Percentiles rank a stretch among this genome's conserved stretches.
These are phyloP conservation scores for Odonthalia washingtoniensis DNA, from an alignment of 31 red algal species.

Conservation along the genomic window DNA sequence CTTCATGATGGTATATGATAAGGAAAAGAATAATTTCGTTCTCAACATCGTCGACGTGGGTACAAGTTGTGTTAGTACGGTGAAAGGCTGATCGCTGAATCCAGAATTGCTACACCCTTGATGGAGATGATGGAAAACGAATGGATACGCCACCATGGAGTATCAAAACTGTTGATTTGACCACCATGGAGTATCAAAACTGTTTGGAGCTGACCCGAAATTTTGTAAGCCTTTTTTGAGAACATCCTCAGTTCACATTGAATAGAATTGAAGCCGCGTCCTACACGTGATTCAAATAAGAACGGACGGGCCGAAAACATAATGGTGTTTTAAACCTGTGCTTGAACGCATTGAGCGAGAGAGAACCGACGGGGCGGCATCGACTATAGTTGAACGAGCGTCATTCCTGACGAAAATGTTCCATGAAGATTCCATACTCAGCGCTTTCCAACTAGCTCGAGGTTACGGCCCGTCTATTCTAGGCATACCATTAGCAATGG, in stretches of 20 bases:
- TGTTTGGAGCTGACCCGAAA: slow-evolving; percentile 30
- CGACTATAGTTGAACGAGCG: not conserved
- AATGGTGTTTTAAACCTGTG: not conserved
- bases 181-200: no score
- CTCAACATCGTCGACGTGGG: slow-evolving; percentile 3
- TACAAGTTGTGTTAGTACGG: slow-evolving; percentile 16
- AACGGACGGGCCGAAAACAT: not conserved
- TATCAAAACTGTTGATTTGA: not conserved
- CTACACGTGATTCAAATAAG: not conserved
- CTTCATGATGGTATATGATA: slow-evolving; percentile 1
- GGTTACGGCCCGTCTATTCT: slow-evolving; percentile 27
- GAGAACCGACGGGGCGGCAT: not conserved
- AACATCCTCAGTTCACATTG: not conserved
- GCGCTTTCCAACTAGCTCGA: slow-evolving; percentile 14
- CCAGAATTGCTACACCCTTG: not conserved
- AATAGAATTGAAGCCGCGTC: not conserved
- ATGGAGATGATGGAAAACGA: no score
- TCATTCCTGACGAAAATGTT: slow-evolving; percentile 27
- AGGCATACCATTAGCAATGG: not conserved
- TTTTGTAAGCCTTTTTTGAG: not conserved
- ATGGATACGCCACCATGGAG: not conserved
- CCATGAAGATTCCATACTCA: slow-evolving; percentile 4
- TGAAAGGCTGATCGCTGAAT: not conserved
- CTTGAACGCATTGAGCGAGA: not conserved
- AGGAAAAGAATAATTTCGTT: not conserved